Conservation (phyloP, 2,329 filamentous ascomycete genomes). For the Clonostachys rosea region DNA sequence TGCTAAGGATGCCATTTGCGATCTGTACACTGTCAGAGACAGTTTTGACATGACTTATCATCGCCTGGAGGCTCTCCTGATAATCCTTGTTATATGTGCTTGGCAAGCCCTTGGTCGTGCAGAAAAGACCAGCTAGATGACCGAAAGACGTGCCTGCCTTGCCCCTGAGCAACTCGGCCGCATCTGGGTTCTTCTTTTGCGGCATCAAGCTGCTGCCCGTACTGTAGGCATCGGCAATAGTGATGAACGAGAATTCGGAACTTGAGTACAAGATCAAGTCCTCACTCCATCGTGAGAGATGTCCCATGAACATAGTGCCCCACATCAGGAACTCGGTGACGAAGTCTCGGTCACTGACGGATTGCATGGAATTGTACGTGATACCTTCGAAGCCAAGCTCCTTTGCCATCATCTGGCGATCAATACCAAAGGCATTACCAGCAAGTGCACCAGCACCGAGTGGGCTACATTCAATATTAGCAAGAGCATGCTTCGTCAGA, state of each 20-base stretch:
- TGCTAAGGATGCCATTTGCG: conserved; percentile 74
- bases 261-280: conserved; percentile 58
- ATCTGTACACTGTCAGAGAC: conserved; percentile 78
- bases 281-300: conserved; percentile 77
- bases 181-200: conserved; percentile 27
- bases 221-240: conserved; percentile 41
- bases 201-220: conserved; percentile 6
- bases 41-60: conserved; percentile 81
- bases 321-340: conserved; percentile 79
- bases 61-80: conserved; percentile 83
- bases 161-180: conserved; percentile 15
- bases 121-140: conserved; percentile 39
- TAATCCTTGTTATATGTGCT: conserved; percentile 88
- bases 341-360: conserved; percentile 76
- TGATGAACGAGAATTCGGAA: neutral
- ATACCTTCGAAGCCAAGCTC: conserved; percentile 78
- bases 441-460: conserved; percentile 75
- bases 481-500: neutral
- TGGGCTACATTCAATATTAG: conserved; percentile 31
- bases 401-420: conserved; percentile 71
- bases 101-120: conserved; percentile 55
- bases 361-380: conserved; percentile 72
- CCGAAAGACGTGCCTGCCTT: conserved; percentile 15
- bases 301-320: conserved; percentile 72
- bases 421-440: conserved; percentile 78